Evolutionary conservation across 306 rosid genomes (phyloP).

Genomic region (Mimosa pudica): DNA sequence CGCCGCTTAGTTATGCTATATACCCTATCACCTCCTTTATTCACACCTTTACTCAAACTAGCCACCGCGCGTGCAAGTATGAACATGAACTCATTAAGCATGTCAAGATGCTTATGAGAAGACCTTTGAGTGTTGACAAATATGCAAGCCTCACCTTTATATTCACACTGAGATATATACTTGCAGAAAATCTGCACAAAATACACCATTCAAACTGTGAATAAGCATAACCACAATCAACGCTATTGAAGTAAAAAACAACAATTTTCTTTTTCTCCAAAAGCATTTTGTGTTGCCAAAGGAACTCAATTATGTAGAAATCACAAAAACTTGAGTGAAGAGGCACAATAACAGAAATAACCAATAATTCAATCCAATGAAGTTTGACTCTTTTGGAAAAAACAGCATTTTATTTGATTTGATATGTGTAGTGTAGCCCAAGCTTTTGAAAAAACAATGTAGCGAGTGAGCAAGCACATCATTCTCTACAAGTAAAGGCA

Average conservation of each 20-base stretch:
- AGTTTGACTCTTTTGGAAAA: not conserved
- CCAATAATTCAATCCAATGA: not conserved
- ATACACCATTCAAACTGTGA: not conserved
- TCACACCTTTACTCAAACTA: conserved; percentile 2
- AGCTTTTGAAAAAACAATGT: conserved; percentile 24
- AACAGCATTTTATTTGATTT: not conserved
- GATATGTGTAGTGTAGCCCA: conserved; percentile 31
- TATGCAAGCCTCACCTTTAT: conserved; percentile 23
- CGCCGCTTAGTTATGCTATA: conserved; percentile 5
- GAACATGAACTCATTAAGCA: not conserved
- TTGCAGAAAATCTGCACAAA: not conserved
- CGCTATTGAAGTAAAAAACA: not conserved
- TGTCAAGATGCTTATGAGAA: conserved; percentile 27
- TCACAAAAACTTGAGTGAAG: not conserved
- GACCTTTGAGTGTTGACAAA: conserved; percentile 33
- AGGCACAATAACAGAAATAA: conserved; percentile 20
- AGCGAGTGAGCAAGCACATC: conserved; percentile 7
- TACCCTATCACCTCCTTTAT: not conserved
- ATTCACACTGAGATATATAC: not conserved
- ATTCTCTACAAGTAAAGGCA: conserved; percentile 29
- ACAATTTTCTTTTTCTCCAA: not conserved
- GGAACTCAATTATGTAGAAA: conserved; percentile 4
- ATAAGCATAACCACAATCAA: not conserved
- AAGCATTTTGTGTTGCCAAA: not conserved
- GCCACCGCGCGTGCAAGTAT: conserved; percentile 21